These are phyloP conservation scores for Candida ipomoeae DNA, from an alignment of 805 yeast species.

Conservation along the genomic window DNA sequence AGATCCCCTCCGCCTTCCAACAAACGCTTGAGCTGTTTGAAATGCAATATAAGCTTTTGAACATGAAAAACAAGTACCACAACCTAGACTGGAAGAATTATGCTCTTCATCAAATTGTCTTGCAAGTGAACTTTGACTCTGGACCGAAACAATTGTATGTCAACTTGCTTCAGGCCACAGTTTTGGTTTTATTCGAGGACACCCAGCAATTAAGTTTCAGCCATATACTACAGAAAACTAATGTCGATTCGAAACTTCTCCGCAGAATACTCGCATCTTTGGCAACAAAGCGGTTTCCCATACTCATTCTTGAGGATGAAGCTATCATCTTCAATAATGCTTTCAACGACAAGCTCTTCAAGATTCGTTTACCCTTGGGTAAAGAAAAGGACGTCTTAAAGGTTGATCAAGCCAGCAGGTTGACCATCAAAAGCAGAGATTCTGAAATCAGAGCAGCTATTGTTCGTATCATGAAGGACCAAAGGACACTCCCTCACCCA, in stretches of 20 bases:
- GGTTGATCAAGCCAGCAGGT: constrained; percentile 8
- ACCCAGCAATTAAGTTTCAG: constrained; percentile 16
- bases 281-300: constrained; percentile 27
- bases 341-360: constrained; percentile 26
- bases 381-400: constrained; percentile 11
- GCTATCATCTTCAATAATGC: constrained; percentile 18
- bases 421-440: constrained; percentile 21
- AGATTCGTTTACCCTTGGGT: constrained; percentile 28
- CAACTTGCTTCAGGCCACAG: constrained; percentile 43
- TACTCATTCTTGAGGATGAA: constrained; percentile 18
- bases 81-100: constrained; percentile 40
- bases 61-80: constrained; percentile 23
- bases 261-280: constrained; percentile 28
- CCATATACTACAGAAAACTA: constrained; percentile 24
- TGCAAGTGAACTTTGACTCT: constrained; percentile 28
- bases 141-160: constrained; percentile 33
- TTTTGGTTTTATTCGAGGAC: constrained; percentile 36
- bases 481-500: constrained; percentile 19
- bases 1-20: constrained; percentile 23
- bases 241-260: constrained; percentile 32
- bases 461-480: constrained; percentile 31
- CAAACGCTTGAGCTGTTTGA: constrained; percentile 21
- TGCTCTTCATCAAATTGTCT: constrained; percentile 37
- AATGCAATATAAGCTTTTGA: constrained; percentile 16
- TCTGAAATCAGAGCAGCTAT: constrained; percentile 28